These are phyloP conservation scores for Silene latifolia DNA, from an alignment of 148 eudicot species.

Conservation along the genomic window DNA sequence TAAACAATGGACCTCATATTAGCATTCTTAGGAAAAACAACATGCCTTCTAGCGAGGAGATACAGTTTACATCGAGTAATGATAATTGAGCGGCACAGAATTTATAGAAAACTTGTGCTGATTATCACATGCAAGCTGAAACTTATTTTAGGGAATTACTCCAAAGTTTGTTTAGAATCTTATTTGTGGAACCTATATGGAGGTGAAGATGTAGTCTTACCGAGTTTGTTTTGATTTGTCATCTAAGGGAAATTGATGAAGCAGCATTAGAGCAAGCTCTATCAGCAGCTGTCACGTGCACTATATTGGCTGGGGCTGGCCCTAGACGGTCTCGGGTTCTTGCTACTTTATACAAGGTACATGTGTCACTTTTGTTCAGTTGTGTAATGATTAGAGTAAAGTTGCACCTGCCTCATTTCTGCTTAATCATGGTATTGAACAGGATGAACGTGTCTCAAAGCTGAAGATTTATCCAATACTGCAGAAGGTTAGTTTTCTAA, in stretches of 20 bases:
- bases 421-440: slow-evolving; percentile 21
- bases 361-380: slow-evolving; percentile 29
- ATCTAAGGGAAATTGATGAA: slow-evolving; percentile 62
- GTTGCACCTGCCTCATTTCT: not conserved
- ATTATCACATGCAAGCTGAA: not conserved
- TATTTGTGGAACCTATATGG: not conserved
- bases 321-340: slow-evolving; percentile 97
- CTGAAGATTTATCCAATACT: slow-evolving; percentile 92
- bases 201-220: not conserved
- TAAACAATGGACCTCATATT: not conserved
- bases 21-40: not conserved
- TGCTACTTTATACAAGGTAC: slow-evolving; percentile 91
- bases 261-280: slow-evolving; percentile 91
- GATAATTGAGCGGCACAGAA: not conserved
- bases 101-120: not conserved
- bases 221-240: slow-evolving; percentile 13
- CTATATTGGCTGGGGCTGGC: slow-evolving; percentile 99
- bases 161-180: not conserved
- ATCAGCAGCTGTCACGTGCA: slow-evolving; percentile 94
- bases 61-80: not conserved
- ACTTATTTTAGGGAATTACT: not conserved
- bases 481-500: slow-evolving; percentile 65
- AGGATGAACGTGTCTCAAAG: slow-evolving; percentile 99
- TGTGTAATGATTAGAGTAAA: slow-evolving; percentile 1
- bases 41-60: not conserved